Percentiles rank a stretch among this genome's conserved stretches.
These are phyloP conservation scores for Acacia confusa DNA, from an alignment of 306 rosid species.

Conservation along the genomic window DNA sequence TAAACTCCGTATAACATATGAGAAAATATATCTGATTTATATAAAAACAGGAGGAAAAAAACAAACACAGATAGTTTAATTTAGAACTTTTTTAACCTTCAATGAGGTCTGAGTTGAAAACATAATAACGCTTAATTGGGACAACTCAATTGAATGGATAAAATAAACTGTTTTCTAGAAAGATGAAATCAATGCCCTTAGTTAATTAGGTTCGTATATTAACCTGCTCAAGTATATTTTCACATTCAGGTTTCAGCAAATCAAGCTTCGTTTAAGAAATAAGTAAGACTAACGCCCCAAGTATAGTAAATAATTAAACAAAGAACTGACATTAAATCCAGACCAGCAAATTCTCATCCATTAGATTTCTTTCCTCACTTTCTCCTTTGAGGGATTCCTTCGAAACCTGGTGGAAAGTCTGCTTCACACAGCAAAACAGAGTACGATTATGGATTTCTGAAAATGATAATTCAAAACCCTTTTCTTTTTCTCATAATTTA, in stretches of 20 bases:
- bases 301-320: neutral
- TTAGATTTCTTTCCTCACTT: constrained; percentile 15
- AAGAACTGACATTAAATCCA: constrained; percentile 23
- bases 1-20: too few species aligned
- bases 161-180: neutral
- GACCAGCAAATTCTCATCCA: constrained; percentile 28
- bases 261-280: neutral
- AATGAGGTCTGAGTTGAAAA: neutral
- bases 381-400: constrained; percentile 4
- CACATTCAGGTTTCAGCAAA: neutral
- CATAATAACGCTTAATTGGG: neutral
- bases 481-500: neutral
- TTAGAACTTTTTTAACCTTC: neutral
- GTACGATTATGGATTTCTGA: neutral
- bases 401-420: constrained; percentile 42
- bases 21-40: too few species aligned
- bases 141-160: neutral
- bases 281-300: neutral
- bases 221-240: neutral
- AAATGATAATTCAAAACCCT: neutral
- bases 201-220: neutral
- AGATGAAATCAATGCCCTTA: neutral
- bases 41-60: too few species aligned
- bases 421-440: neutral
- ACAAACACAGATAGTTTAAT: neutral